phyloP scores from a whole-genome alignment of 164 flowering plant genomes.

The Dillenia suffruticosa region DNA sequence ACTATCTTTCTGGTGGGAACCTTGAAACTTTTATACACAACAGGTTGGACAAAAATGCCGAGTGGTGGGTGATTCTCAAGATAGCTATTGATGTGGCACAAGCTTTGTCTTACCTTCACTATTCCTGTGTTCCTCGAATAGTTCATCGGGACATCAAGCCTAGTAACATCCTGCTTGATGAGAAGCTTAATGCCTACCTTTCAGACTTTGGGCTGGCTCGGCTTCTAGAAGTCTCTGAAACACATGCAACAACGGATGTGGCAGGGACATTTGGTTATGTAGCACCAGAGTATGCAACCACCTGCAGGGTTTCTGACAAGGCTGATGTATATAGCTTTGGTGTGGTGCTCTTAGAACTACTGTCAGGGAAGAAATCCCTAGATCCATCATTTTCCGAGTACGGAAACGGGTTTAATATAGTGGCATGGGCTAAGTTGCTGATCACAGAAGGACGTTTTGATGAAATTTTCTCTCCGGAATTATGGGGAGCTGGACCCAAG shows the following conservation, averaged over 20 bases:
- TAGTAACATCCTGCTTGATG: conserved; percentile 74
- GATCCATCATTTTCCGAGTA: conserved; percentile 74
- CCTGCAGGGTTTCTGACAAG: conserved; percentile 78
- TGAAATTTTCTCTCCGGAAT: conserved; percentile 44
- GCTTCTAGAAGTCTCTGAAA: conserved; percentile 69
- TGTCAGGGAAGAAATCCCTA: conserved; percentile 67
- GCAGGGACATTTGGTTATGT: conserved; percentile 90
- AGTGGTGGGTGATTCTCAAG: conserved; percentile 56
- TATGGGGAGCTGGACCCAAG: conserved; percentile 60
- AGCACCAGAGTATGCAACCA: conserved; percentile 80
- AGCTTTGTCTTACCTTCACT: conserved; percentile 67
- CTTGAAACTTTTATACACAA: conserved; percentile 70
- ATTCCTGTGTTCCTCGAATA: conserved; percentile 60
- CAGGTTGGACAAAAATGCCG: conserved; percentile 29
- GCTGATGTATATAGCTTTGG: conserved; percentile 82
- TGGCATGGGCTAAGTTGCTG: conserved; percentile 61
- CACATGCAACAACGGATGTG: conserved; percentile 80
- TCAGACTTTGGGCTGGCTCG: conserved; percentile 81
- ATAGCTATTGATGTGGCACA: conserved; percentile 62
- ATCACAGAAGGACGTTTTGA: conserved; percentile 43
- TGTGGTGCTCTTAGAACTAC: conserved; percentile 60
- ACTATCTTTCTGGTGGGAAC: conserved; percentile 77
- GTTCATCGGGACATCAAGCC: conserved; percentile 83
- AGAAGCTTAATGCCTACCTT: conserved; percentile 61
- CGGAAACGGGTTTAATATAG: conserved; percentile 73